Conservation (phyloP, 1,284 basidiomycete species). For the Ceratobasidium papillatum region DNA sequence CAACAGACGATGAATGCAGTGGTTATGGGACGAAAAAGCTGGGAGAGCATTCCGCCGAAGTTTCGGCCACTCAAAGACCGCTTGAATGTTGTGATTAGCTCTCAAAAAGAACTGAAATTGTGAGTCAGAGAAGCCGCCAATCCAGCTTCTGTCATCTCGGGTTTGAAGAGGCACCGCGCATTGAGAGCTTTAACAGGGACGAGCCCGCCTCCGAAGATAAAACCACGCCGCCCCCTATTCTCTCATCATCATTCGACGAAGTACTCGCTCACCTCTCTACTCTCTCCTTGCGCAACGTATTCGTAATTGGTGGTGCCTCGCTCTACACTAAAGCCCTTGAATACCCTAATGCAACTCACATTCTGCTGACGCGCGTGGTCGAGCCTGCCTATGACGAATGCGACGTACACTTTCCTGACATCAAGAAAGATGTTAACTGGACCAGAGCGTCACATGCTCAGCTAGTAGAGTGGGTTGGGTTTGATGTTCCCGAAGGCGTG, state of each 20-base stretch:
- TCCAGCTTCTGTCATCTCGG: not conserved
- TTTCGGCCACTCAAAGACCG: slow-evolving; percentile 85
- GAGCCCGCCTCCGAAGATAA: not conserved
- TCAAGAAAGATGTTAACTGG: slow-evolving; percentile 62
- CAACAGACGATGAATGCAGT: slow-evolving; percentile 75
- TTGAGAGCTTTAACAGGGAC: slow-evolving; percentile 5
- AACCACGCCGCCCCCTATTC: slow-evolving; percentile 4
- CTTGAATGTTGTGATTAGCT: slow-evolving; percentile 84
- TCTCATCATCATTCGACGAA: slow-evolving; percentile 23
- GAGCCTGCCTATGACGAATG: slow-evolving; percentile 80
- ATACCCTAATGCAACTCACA: slow-evolving; percentile 57
- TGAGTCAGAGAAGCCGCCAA: not conserved
- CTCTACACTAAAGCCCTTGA: slow-evolving; percentile 78
- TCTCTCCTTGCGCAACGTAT: slow-evolving; percentile 54
- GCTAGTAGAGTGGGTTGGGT: slow-evolving; percentile 78
- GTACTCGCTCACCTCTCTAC: slow-evolving; percentile 24
- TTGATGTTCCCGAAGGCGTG: slow-evolving; percentile 76
- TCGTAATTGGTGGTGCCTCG: slow-evolving; percentile 91
- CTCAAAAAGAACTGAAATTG: slow-evolving; percentile 14
- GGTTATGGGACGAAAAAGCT: slow-evolving; percentile 97
- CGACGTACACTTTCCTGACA: slow-evolving; percentile 87
- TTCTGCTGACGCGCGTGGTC: slow-evolving; percentile 87
- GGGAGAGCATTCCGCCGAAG: slow-evolving; percentile 95
- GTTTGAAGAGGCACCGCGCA: not conserved
- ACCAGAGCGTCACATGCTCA: slow-evolving; percentile 65